These are phyloP conservation scores for Sanghuangporus sanghuang DNA, from an alignment of 1,284 basidiomycete genomes.

Conservation along the genomic window DNA sequence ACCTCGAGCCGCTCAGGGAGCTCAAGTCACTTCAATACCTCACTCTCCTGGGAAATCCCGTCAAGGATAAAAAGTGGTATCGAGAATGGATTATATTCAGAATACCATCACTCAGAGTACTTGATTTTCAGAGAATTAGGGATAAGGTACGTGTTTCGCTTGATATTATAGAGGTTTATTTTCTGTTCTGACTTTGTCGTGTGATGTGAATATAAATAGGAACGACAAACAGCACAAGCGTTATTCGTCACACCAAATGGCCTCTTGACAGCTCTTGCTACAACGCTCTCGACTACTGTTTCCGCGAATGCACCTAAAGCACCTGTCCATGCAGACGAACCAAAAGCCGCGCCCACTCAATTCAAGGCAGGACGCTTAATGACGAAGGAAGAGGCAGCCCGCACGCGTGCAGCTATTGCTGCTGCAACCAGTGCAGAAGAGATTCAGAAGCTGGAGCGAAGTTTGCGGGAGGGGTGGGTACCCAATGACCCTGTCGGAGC, in stretches of 20 bases:
- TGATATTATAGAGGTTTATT: constrained; percentile 24
- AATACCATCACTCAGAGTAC: constrained; percentile 80
- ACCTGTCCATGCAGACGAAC: constrained; percentile 62
- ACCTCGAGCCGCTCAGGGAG: constrained; percentile 80
- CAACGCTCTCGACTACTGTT: constrained; percentile 68
- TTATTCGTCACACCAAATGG: constrained; percentile 75
- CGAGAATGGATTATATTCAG: constrained; percentile 90
- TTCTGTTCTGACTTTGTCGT: constrained; percentile 17
- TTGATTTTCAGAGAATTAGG: constrained; percentile 96
- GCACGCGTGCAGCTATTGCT: constrained; percentile 87
- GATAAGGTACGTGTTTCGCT: constrained; percentile 69
- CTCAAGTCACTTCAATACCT: constrained; percentile 79
- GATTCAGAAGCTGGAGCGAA: constrained; percentile 82
- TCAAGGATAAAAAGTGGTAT: constrained; percentile 93
- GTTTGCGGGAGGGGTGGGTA: constrained; percentile 81
- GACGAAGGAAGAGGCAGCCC: constrained; percentile 89
- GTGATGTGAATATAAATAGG: constrained; percentile 36
- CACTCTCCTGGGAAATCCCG: constrained; percentile 86
- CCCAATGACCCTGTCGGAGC: constrained; percentile 73
- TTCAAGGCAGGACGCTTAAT: constrained; percentile 76
- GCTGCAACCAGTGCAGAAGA: constrained; percentile 90
- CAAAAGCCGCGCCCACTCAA: constrained; percentile 52
- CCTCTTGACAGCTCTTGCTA: constrained; percentile 78
- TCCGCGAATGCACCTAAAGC: constrained; percentile 58
- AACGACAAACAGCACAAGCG: constrained; percentile 67